These are phyloP conservation scores for Candida gigantensis DNA, from an alignment of 1,139 yeast genomes.

Conservation along the genomic window DNA sequence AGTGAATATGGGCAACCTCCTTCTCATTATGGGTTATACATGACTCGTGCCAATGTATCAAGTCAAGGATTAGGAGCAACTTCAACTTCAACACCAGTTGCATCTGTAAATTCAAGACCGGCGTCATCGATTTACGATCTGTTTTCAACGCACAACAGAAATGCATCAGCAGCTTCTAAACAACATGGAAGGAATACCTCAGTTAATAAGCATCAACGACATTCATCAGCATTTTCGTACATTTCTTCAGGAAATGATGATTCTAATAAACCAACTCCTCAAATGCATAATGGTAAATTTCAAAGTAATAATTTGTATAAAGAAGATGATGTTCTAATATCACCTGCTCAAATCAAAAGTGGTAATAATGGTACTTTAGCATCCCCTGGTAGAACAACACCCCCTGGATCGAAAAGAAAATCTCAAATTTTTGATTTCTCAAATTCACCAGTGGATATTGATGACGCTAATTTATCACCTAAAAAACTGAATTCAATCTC, in stretches of 20 bases:
- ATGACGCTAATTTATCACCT: constrained; percentile 38
- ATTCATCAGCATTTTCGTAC: constrained; percentile 50
- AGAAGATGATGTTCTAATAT: constrained; percentile 16
- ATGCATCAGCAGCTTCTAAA: constrained; percentile 23
- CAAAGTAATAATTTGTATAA: constrained; percentile 11
- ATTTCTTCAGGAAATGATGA: constrained; percentile 27
- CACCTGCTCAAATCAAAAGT: constrained; percentile 29
- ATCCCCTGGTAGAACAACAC: constrained; percentile 3
- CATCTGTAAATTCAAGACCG: constrained; percentile 28
- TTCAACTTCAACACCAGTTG: not conserved
- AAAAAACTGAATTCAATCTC: constrained; percentile 34
- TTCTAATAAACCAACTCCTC: constrained; percentile 4
- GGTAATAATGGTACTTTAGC: constrained; percentile 10
- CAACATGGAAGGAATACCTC: constrained; percentile 27
- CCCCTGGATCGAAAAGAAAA: constrained; percentile 1
- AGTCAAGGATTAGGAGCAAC: constrained; percentile 19
- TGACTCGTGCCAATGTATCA: constrained; percentile 29
- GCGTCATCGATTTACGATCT: constrained; percentile 48
- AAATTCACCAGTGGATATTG: constrained; percentile 28
- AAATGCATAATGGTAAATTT: constrained; percentile 3
- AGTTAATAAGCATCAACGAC: constrained; percentile 26
- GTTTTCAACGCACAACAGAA: constrained; percentile 30
- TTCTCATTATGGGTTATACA: constrained; percentile 19
- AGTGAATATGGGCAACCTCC: constrained; percentile 14
- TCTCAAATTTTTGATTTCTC: constrained; percentile 12